A percentile compares a stretch with the other conserved stretches of the same genome.
phyloP scores from a whole-genome alignment of 176 grass and related monocot species.

The Phyllostachys edulis region DNA sequence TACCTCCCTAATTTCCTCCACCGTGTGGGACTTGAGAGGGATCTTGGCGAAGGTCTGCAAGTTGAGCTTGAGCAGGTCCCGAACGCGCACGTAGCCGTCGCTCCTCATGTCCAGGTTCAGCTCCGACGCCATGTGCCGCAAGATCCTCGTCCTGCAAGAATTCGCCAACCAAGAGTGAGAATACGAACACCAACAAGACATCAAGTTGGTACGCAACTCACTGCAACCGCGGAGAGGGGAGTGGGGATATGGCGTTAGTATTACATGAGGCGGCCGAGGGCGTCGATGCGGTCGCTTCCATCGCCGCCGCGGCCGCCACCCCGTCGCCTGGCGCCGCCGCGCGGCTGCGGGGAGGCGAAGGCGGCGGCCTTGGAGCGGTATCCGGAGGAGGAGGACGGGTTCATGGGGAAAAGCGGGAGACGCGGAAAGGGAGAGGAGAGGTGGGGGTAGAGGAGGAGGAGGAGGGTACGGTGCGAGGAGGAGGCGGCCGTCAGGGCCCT shows the following conservation, averaged over 20 bases:
- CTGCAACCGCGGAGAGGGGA: background rate
- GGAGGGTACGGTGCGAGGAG: background rate
- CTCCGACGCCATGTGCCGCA: conserved; percentile 89
- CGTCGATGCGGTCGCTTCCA: conserved; percentile 50
- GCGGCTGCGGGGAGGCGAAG: conserved; percentile 32
- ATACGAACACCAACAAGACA: background rate
- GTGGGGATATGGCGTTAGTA: background rate
- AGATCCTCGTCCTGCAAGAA: conserved; percentile 49
- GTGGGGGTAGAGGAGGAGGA: conserved; percentile 13
- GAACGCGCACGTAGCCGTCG: conserved; percentile 75
- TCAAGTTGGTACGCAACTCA: too few species aligned
- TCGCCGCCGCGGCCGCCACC: background rate
- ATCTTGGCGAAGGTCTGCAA: conserved; percentile 62
- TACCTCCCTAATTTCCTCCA: conserved; percentile 84
- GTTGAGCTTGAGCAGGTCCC: conserved; percentile 65
- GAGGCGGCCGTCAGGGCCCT: background rate
- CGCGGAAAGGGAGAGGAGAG: background rate
- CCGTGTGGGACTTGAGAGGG: conserved; percentile 73
- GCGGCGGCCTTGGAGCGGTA: conserved; percentile 41
- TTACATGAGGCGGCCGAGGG: conserved; percentile 77
- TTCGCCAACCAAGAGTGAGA: background rate
- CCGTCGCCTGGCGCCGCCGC: conserved; percentile 12
- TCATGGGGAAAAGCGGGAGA: conserved; percentile 24
- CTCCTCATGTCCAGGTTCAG: conserved; percentile 68
- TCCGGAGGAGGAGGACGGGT: conserved; percentile 27